Base-by-base conservation (phyloP, 345 rosid genomes). In the Pistacia integerrima region DNA sequence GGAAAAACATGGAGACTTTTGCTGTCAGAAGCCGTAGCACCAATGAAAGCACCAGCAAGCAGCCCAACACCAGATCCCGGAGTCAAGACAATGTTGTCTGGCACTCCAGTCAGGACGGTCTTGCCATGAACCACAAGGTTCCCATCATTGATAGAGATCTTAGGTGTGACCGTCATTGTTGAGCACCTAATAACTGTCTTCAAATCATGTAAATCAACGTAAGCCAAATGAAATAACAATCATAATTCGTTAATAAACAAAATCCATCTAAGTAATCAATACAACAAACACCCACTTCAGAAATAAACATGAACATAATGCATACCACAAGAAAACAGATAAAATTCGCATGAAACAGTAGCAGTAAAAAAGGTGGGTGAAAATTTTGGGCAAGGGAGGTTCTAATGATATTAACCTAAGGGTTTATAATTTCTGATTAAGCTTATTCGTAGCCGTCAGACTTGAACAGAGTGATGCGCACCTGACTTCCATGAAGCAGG, bases 1-100 rank as follows among this genome's bases (percentile, higher is more conserved):
- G 97, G 97, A 65, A 96, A 96, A 36, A 96, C 97, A 86, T 93
- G 99, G 54, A 92, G 97, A 82, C 97, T 88, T 82, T 92, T 92
- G 91, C 87, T 89, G 56, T 92, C 74, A 17, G 93, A 78, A 77
- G 97, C 89, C 0, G 94, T 79, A 35, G 97, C 99, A 72, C 99
- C 99, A 17, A 96, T 87, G 76, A 92, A 96, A 30, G 97, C 86
- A 56, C 99, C 98, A 20, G 91, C 78, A 63, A 82, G 86, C 17
- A 84, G 91, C 16, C 93, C 98, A 11, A 78, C 78, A 49, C 97
- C 90, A 0, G 93, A 79, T 0, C 88, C 92, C 3, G 97, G 92
- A 56, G 94, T 96, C 76, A 96, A 79, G 17, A 91, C 76, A 22
- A 96, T 84, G 85, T 91, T 96, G 67, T 90, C 94, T 2, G 99